Percentiles rank a stretch among this genome's conserved stretches.
Conservation (phyloP, 1,284 basidiomycete genomes). For the Trichosporon faecale region DNA sequence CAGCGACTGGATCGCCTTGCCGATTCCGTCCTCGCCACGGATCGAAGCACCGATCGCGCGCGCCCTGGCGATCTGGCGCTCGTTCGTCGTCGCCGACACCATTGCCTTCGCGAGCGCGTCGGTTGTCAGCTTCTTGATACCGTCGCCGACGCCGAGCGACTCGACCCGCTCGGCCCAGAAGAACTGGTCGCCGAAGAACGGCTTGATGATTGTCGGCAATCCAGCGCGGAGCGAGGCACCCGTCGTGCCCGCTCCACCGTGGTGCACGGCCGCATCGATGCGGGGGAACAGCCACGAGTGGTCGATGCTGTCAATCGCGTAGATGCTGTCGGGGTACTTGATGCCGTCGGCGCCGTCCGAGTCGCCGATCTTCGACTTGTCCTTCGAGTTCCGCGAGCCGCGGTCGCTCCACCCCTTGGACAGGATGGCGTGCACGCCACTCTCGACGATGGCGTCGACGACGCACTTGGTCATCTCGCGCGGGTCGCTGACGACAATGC, state of each 20-base stretch:
- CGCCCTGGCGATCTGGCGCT: slow-evolving; percentile 81
- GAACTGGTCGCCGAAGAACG: slow-evolving; percentile 96
- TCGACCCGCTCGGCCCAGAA: slow-evolving; percentile 96
- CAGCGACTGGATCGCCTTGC: slow-evolving; percentile 81
- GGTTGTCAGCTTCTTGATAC: slow-evolving; percentile 78
- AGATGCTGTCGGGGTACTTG: slow-evolving; percentile 71
- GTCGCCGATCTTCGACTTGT: slow-evolving; percentile 28
- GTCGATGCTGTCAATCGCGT: slow-evolving; percentile 76
- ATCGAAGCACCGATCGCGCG: slow-evolving; percentile 78
- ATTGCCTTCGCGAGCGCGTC: slow-evolving; percentile 75
- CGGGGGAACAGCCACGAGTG: slow-evolving; percentile 95
- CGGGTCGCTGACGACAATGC: slow-evolving; percentile 93
- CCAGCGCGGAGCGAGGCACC: slow-evolving; percentile 76
- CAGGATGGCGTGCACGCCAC: slow-evolving; percentile 83
- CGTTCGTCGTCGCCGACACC: slow-evolving; percentile 73
- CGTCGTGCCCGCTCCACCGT: slow-evolving; percentile 93
- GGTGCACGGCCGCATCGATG: slow-evolving; percentile 94
- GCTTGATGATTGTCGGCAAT: slow-evolving; percentile 85
- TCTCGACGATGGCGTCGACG: slow-evolving; percentile 77
- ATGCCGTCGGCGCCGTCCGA: slow-evolving; percentile 41
- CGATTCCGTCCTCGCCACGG: slow-evolving; percentile 81
- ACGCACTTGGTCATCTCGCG: slow-evolving; percentile 85
- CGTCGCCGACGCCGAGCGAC: slow-evolving; percentile 81
- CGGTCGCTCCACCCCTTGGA: slow-evolving; percentile 98
- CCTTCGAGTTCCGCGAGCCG: slow-evolving; percentile 58